Evolutionary conservation across 2,329 filamentous ascomycete genomes (phyloP).

Genomic region (Aspergillus sergii): DNA sequence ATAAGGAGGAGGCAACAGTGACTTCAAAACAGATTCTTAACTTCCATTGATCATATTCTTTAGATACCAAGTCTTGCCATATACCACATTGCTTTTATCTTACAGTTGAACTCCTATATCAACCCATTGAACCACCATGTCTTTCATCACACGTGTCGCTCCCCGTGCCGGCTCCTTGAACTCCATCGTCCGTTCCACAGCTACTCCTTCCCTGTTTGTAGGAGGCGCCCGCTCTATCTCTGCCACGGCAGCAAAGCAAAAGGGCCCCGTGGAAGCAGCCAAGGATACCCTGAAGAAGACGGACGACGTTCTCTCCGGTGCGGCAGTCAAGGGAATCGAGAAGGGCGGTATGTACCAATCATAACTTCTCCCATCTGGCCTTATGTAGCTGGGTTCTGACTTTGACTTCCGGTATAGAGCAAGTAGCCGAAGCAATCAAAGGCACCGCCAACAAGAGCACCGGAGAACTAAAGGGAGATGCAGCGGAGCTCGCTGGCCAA

Average conservation of each 20-base stretch:
- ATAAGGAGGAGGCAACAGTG: neutral
- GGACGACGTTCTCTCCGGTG: conserved; percentile 58
- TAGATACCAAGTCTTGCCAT: neutral
- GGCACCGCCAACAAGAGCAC: conserved; percentile 45
- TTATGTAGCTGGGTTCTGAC: neutral
- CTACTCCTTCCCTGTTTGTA: conserved; percentile 20
- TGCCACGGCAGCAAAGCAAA: conserved; percentile 53
- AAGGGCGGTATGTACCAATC: conserved; percentile 56
- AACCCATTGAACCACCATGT: conserved; percentile 29
- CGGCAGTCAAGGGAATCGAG: conserved; percentile 64
- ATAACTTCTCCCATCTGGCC: neutral
- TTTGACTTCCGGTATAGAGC: conserved; percentile 42
- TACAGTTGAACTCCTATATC: neutral
- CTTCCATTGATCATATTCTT: too few relatives aligned
- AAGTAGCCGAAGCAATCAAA: conserved; percentile 51
- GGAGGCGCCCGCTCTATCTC: conserved; percentile 47
- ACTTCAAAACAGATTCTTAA: too few relatives aligned
- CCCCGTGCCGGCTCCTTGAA: conserved; percentile 25
- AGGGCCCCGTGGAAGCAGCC: conserved; percentile 56
- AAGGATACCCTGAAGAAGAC: conserved; percentile 63
- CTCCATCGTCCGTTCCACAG: conserved; percentile 1
- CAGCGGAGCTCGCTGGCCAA: conserved; percentile 15
- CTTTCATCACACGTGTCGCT: conserved; percentile 38
- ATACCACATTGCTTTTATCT: neutral
- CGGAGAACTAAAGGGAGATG: conserved; percentile 30